phyloP scores from a whole-genome alignment of 2,329 filamentous ascomycete species.

The Aspergillus floridensis region DNA sequence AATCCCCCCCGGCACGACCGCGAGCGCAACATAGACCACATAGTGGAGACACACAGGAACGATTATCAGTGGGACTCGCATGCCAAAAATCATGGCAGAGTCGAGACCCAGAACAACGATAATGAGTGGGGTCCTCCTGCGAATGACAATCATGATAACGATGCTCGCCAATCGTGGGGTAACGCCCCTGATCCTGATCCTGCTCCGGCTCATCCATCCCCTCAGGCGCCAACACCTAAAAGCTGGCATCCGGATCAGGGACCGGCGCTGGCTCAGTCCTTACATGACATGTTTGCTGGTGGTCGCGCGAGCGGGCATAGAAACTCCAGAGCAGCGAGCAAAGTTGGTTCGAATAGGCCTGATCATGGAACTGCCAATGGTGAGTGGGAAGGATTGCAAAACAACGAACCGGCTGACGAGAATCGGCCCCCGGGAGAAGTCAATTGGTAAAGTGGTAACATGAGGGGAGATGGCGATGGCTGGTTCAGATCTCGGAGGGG shows the following conservation, averaged over 20 bases:
- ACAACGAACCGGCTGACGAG: background rate
- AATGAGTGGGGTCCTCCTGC: background rate
- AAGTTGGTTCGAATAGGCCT: background rate
- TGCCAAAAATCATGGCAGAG: no score
- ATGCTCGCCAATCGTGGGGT: background rate
- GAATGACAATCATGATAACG: background rate
- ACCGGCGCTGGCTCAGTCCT: no score
- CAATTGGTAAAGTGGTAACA: no score
- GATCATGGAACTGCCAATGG: no score
- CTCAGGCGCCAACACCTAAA: no score
- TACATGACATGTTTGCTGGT: background rate
- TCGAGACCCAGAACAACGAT: no score
- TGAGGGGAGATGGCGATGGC: no score
- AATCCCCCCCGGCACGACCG: background rate
- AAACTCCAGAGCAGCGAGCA: background rate
- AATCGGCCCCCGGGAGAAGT: background rate
- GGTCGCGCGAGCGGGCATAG: background rate
- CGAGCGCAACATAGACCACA: background rate
- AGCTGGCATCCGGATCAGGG: no score
- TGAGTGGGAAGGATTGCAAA: background rate
- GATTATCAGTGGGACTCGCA: background rate
- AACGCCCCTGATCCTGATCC: background rate
- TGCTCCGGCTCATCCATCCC: background rate
- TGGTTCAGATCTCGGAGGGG: no score
- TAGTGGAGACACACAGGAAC: background rate